Evolutionary conservation across 2,329 filamentous ascomycete genomes (phyloP).

Genomic region (Elsinoe australis): DNA sequence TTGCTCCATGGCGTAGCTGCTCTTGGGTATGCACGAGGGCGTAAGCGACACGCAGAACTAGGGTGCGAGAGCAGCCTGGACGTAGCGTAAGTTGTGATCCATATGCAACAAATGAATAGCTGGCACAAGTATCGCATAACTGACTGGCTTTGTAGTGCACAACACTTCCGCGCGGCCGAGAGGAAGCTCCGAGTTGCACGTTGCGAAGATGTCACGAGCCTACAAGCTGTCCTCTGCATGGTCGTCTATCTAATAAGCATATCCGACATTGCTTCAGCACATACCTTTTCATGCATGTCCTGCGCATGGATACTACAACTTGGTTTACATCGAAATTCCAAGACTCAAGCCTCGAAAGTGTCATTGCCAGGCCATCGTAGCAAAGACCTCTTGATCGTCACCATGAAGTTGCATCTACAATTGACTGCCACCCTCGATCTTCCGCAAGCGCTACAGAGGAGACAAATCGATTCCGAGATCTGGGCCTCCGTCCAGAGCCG

Average conservation of each 20-base stretch:
- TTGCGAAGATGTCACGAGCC: constrained; percentile 1
- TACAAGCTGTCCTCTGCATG: constrained; percentile 9
- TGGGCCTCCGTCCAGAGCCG: constrained; percentile 8
- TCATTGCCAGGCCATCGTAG: not conserved
- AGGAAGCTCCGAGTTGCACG: not conserved
- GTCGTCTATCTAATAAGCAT: not conserved
- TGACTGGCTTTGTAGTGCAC: not conserved
- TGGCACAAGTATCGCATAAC: too few relatives aligned
- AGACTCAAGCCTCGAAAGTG: not conserved
- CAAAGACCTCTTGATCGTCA: constrained; percentile 3
- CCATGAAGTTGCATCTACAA: constrained; percentile 3
- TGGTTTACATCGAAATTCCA: constrained; percentile 1
- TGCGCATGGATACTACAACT: constrained; percentile 13
- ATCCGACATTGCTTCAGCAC: not conserved
- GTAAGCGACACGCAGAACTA: constrained; percentile 1
- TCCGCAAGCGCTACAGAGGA: not conserved
- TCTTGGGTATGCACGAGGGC: constrained; percentile 7
- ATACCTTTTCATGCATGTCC: constrained; percentile 8
- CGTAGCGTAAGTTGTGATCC: not conserved
- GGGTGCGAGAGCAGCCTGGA: not conserved
- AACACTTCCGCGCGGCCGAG: not conserved
- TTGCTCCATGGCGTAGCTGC: not conserved
- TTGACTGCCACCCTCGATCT: constrained; percentile 6
- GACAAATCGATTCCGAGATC: not conserved
- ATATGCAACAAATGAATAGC: not conserved